These are phyloP conservation scores for Glebionis coronaria DNA, from an alignment of 129 eudicot genomes.

Conservation along the genomic window DNA sequence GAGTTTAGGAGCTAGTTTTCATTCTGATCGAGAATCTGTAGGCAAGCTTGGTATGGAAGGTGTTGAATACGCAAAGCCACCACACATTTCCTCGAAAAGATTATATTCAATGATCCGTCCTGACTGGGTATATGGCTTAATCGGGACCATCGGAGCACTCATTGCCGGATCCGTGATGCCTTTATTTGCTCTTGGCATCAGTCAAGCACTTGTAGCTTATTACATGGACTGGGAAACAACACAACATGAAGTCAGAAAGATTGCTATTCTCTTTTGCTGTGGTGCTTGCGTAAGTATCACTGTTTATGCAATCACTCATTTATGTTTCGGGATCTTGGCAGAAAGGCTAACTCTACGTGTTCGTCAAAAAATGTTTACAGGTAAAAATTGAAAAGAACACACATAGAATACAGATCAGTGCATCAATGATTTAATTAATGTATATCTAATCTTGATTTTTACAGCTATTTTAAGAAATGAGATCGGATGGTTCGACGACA, in stretches of 20 bases:
- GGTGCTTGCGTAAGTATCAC: slow-evolving; percentile 77
- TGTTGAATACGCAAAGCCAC: slow-evolving; percentile 44
- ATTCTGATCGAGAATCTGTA: slow-evolving; percentile 75
- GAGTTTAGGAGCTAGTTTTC: slow-evolving; percentile 85
- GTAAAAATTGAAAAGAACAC: slow-evolving; percentile 28
- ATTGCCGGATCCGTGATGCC: slow-evolving; percentile 91
- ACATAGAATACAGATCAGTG: not conserved
- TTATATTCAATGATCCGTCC: slow-evolving; percentile 80
- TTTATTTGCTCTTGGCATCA: slow-evolving; percentile 95
- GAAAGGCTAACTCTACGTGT: slow-evolving; percentile 98
- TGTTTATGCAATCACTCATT: slow-evolving; percentile 69
- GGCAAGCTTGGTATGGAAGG: slow-evolving; percentile 63
- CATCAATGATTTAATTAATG: not conserved
- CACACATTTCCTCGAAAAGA: slow-evolving; percentile 53
- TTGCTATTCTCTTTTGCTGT: slow-evolving; percentile 70
- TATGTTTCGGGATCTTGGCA: slow-evolving; percentile 90
- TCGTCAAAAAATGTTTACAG: slow-evolving; percentile 92
- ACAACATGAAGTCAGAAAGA: slow-evolving; percentile 71
- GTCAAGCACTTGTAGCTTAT: slow-evolving; percentile 95
- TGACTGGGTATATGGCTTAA: slow-evolving; percentile 83
- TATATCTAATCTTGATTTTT: slow-evolving; percentile 18
- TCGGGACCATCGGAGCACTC: slow-evolving; percentile 76
- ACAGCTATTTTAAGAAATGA: slow-evolving; percentile 95
- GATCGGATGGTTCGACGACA: slow-evolving; percentile 93
- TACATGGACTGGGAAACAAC: slow-evolving; percentile 99